A percentile compares a stretch with the other conserved stretches of the same genome.
Evolutionary conservation across 345 rosid species (phyloP).

Genomic region (Carallia pectinifolia): DNA sequence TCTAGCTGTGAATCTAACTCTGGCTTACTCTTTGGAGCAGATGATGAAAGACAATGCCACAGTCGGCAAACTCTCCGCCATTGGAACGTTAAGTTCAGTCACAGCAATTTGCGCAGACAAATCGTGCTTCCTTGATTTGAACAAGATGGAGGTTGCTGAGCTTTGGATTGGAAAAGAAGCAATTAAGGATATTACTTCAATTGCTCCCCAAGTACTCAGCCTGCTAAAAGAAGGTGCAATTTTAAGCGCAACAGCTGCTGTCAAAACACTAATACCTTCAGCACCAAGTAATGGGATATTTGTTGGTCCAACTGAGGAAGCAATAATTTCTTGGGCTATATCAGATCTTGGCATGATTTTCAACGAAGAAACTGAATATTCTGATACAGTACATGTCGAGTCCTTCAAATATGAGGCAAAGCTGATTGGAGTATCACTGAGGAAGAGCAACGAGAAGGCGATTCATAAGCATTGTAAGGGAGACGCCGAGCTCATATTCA

Average conservation of each 20-base stretch:
- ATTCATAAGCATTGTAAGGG: slow-evolving; percentile 55
- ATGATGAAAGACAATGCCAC: slow-evolving; percentile 42
- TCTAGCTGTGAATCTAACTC: slow-evolving; percentile 40
- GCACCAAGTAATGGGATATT: slow-evolving; percentile 29
- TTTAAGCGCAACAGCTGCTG: slow-evolving; percentile 33
- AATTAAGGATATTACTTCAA: background rate
- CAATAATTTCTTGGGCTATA: slow-evolving; percentile 50
- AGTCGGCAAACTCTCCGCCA: background rate
- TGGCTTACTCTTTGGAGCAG: slow-evolving; percentile 44
- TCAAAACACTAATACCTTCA: slow-evolving; percentile 19
- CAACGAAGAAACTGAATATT: slow-evolving; percentile 22
- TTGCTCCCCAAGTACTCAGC: background rate
- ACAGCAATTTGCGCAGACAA: background rate
- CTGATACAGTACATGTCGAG: slow-evolving; percentile 30
- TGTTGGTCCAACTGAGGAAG: slow-evolving; percentile 55
- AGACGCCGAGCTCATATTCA: slow-evolving; percentile 51
- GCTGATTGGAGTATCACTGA: slow-evolving; percentile 42
- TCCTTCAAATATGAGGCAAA: slow-evolving; percentile 55
- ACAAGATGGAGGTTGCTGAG: slow-evolving; percentile 6
- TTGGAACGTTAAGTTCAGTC: background rate
- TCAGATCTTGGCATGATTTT: slow-evolving; percentile 36
- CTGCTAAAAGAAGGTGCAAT: slow-evolving; percentile 48
- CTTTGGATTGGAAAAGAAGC: slow-evolving; percentile 2
- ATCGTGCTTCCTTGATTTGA: background rate
- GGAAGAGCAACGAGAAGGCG: slow-evolving; percentile 18